Evolutionary conservation across 768 basidiomycete genomes (phyloP), one percentile per base, ranked within the genome.

Genomic region (Lactarius sp.): DNA sequence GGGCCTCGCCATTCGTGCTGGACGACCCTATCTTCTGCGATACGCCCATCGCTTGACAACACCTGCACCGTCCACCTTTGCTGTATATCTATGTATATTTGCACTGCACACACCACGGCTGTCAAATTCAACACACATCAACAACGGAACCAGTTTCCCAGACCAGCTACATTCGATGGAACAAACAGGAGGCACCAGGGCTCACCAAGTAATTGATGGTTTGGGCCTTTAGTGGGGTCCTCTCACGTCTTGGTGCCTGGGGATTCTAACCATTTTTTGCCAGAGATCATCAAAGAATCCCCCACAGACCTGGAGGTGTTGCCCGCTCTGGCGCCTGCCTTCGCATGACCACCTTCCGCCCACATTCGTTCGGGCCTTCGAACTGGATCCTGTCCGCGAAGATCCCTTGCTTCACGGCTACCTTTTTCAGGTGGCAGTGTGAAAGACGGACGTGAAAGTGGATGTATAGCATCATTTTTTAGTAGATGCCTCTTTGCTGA

Each of bases 11-110:
- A 69, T 68, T 46, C 66, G 64, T 42, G 70, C 69, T 27, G 27
- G 27, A 27, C 27, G 27, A 27, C 7, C 66, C 66, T 14, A 58
- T 64, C 59, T 71, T 74, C 54, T 14, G 34, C 3, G 47, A 51
- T 12, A 64, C 42, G 16, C 61, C 46, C n/a, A 34, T 72, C 18
- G 72, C 74, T 2, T 73, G 72, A 6, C 70, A 70, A 27, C 34
- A 68, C 6, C 68, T 75, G 1, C 52, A 59, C 33, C 39, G 67
- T 50, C 73, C 73, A 10, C 27, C 50, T 14, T 44, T 70, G n/a
- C 13, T 68, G 18, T 65, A 71, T 42, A 27, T 27, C 27, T 27
- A 27, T 10, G 70, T 59, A 2, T 62, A 69, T 36, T 70, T 71
- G 6, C 64, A 69, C 14, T 55, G 27, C n/a, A 52, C 27, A 14